Percentiles rank a stretch among this genome's conserved stretches.
These are phyloP conservation scores for Debaryomycetaceae sp. DNA, from an alignment of 1,139 yeast species.

Conservation along the genomic window DNA sequence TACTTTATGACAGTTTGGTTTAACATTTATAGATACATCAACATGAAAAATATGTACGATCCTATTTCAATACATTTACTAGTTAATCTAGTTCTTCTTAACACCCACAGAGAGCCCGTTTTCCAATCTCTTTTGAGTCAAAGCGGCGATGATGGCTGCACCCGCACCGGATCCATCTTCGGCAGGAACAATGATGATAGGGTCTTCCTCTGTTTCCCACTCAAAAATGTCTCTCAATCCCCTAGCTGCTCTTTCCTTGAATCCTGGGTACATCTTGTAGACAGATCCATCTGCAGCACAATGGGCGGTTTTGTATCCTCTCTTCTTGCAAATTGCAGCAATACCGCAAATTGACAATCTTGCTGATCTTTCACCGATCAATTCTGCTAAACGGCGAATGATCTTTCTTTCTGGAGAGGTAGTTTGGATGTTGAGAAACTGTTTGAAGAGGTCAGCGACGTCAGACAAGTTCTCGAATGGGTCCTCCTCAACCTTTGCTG, in stretches of 20 bases:
- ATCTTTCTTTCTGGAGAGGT: slow-evolving; percentile 78
- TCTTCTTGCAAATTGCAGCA: slow-evolving; percentile 90
- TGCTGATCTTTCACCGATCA: slow-evolving; percentile 90
- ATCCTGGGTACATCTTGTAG: slow-evolving; percentile 87
- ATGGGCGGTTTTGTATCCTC: slow-evolving; percentile 72
- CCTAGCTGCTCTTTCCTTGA: slow-evolving; percentile 83
- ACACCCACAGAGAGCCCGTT: slow-evolving; percentile 76
- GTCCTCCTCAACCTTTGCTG: slow-evolving; percentile 85
- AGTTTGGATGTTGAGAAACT: slow-evolving; percentile 58
- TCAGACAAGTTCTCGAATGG: slow-evolving; percentile 82
- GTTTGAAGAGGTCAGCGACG: slow-evolving; percentile 63
- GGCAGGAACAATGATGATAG: slow-evolving; percentile 81
- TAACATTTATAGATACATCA: no score
- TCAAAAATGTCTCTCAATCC: slow-evolving; percentile 88
- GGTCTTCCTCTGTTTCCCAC: slow-evolving; percentile 72
- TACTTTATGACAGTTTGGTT: no score
- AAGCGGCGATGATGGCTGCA: slow-evolving; percentile 95
- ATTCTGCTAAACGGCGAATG: slow-evolving; percentile 78
- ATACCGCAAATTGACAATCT: slow-evolving; percentile 93
- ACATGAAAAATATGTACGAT: no score
- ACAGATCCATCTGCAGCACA: slow-evolving; percentile 99
- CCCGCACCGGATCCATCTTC: slow-evolving; percentile 99
- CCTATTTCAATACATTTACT: no score
- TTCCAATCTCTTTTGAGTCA: slow-evolving; percentile 74
- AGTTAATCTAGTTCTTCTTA: slow-evolving; percentile 13